Evolutionary conservation across 192 early-diverging fungal genomes (phyloP).

Genomic region (Backusella luteola): DNA sequence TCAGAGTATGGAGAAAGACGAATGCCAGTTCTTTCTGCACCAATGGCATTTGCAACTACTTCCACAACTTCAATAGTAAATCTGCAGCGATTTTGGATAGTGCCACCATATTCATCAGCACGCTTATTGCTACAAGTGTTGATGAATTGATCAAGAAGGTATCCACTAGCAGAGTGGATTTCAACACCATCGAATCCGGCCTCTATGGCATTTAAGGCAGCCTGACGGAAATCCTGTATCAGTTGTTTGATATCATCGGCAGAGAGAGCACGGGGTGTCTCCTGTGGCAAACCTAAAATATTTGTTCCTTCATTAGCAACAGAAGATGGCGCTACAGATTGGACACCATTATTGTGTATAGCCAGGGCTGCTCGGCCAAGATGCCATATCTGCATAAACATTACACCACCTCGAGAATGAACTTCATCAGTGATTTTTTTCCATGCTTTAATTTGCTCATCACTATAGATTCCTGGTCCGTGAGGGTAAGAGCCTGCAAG

Average conservation of each 20-base stretch:
- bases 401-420: slow-evolving; percentile 49
- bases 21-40: slow-evolving; percentile 28
- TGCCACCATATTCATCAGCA: slow-evolving; percentile 43
- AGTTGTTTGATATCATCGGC: slow-evolving; percentile 4
- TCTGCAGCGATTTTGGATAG: slow-evolving; percentile 27
- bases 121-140: slow-evolving; percentile 76
- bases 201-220: slow-evolving; percentile 59
- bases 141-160: slow-evolving; percentile 82
- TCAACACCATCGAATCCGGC: too few species aligned
- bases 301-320: slow-evolving; percentile 8
- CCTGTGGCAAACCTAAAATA: neutral
- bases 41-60: slow-evolving; percentile 20
- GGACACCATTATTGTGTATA: neutral
- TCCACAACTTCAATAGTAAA: slow-evolving; percentile 26
- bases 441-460: slow-evolving; percentile 48
- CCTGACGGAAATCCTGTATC: slow-evolving; percentile 17
- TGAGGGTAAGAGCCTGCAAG: slow-evolving; percentile 15
- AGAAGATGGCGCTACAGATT: slow-evolving; percentile 18
- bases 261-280: slow-evolving; percentile 18
- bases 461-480: slow-evolving; percentile 35
- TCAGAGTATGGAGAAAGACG: slow-evolving; percentile 26
- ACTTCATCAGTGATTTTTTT: slow-evolving; percentile 52
- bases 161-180: slow-evolving; percentile 71
- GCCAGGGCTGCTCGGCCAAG: slow-evolving; percentile 14
- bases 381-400: slow-evolving; percentile 57